A percentile compares a stretch with the other conserved stretches of the same genome.
Conservation (phyloP, 1,284 basidiomycete species). For the Meira nashicola region DNA sequence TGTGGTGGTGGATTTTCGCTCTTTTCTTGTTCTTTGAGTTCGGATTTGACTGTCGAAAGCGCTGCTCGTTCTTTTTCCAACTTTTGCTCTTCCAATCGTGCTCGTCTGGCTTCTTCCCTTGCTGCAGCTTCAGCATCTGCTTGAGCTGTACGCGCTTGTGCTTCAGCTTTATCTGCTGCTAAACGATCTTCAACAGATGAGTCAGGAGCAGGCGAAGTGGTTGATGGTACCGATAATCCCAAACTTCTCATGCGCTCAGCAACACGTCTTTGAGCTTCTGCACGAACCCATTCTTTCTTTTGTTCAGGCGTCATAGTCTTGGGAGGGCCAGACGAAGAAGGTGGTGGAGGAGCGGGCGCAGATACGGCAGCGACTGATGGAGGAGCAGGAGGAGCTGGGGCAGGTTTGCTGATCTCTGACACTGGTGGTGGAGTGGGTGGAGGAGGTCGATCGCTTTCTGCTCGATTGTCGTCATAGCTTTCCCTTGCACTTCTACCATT, state of each 20-base stretch:
- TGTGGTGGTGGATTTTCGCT: constrained; percentile 25
- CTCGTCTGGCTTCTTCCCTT: constrained; percentile 45
- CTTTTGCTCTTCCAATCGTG: constrained; percentile 44
- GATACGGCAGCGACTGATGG: constrained; percentile 57
- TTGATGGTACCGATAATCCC: constrained; percentile 60
- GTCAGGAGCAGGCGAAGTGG: constrained; percentile 22
- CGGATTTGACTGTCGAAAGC: constrained; percentile 34
- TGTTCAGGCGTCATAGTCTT: constrained; percentile 80
- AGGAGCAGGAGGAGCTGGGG: constrained; percentile 38
- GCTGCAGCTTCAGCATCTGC: constrained; percentile 49
- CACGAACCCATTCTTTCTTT: constrained; percentile 71
- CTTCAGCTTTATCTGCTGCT: constrained; percentile 44
- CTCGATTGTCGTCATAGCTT: constrained; percentile 32
- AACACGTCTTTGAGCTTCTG: constrained; percentile 76
- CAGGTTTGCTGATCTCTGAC: constrained; percentile 37
- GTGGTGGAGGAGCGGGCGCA: constrained; percentile 56
- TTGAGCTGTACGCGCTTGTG: constrained; percentile 40
- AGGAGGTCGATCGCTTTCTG: constrained; percentile 56
- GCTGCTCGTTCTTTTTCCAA: constrained; percentile 32
- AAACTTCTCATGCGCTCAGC: constrained; percentile 82
- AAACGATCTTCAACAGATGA: constrained; percentile 45
- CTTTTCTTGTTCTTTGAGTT: constrained; percentile 32
- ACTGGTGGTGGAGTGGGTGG: constrained; percentile 52
- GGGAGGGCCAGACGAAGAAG: constrained; percentile 59
- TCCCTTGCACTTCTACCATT: neutral